phyloP scores from a whole-genome alignment of 495 filamentous ascomycete genomes.

The Xylaria longipes region DNA sequence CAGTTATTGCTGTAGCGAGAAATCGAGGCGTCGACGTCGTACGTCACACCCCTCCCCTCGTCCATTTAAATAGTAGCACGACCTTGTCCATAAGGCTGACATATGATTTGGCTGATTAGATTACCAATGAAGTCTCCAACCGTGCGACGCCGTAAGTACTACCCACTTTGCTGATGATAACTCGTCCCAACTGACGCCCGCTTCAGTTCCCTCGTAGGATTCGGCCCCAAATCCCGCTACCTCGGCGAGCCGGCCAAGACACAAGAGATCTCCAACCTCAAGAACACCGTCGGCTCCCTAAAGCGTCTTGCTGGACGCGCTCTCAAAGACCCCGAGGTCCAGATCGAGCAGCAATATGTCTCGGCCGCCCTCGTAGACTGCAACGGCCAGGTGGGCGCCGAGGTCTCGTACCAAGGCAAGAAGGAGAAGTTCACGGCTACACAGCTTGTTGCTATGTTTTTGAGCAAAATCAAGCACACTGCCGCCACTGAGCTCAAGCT shows the following conservation, averaged over 20 bases:
- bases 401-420: slow-evolving; percentile 92
- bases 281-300: slow-evolving; percentile 93
- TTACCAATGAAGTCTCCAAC: slow-evolving; percentile 99
- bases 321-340: slow-evolving; percentile 87
- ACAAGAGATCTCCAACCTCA: slow-evolving; percentile 98
- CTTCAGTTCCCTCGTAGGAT: slow-evolving; percentile 86
- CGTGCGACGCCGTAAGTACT: slow-evolving; percentile 90
- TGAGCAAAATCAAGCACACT: slow-evolving; percentile 91
- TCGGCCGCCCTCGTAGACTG: slow-evolving; percentile 87
- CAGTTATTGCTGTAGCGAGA: slow-evolving; percentile 94
- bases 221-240: slow-evolving; percentile 90
- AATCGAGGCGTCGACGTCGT: slow-evolving; percentile 99
- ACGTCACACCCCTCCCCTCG: slow-evolving; percentile 54
- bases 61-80: slow-evolving; percentile 13
- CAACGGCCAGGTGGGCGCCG: slow-evolving; percentile 91
- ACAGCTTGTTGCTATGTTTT: slow-evolving; percentile 91
- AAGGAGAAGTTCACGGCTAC: slow-evolving; percentile 92
- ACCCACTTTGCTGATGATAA: slow-evolving; percentile 1
- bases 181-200: slow-evolving; percentile 27
- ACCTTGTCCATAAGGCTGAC: slow-evolving; percentile 30
- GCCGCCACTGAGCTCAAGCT: slow-evolving; percentile 86
- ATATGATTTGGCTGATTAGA: slow-evolving; percentile 56
- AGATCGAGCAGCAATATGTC: slow-evolving; percentile 89
- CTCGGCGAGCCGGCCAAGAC: slow-evolving; percentile 96
- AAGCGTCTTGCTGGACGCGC: slow-evolving; percentile 90